These are phyloP conservation scores for Phyllosticta citribraziliensis DNA, from an alignment of 2,329 filamentous ascomycete genomes.

Conservation along the genomic window DNA sequence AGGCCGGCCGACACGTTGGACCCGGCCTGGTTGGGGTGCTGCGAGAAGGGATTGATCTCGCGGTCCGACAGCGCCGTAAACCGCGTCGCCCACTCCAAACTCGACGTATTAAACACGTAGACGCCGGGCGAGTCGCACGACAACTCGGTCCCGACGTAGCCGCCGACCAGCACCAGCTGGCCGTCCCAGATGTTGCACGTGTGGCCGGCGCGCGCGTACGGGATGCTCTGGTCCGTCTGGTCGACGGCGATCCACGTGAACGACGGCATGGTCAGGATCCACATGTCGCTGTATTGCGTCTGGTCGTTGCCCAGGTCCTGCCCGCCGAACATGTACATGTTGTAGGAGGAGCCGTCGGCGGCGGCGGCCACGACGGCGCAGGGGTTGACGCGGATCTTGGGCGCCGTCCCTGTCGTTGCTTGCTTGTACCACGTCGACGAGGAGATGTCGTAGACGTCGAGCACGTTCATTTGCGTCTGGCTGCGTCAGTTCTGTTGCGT, in stretches of 20 bases:
- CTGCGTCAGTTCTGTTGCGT: not conserved
- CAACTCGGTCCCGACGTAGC: constrained; percentile 51
- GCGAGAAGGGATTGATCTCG: constrained; percentile 36
- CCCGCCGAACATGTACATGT: constrained; percentile 70
- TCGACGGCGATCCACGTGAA: constrained; percentile 71
- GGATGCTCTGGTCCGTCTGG: constrained; percentile 32
- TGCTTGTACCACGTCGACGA: constrained; percentile 65
- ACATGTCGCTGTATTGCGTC: constrained; percentile 60
- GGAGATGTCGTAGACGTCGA: constrained; percentile 74
- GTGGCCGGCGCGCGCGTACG: constrained; percentile 60
- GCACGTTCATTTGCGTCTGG: constrained; percentile 57
- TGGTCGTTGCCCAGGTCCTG: constrained; percentile 54
- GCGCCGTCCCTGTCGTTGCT: constrained; percentile 49
- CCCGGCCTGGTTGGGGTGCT: constrained; percentile 39
- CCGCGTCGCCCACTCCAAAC: constrained; percentile 55
- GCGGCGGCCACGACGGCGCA: constrained; percentile 68
- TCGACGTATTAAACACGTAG: constrained; percentile 68
- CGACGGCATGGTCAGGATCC: constrained; percentile 68
- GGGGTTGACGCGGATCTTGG: constrained; percentile 50
- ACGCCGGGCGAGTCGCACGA: constrained; percentile 59
- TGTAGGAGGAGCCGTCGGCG: constrained; percentile 63
- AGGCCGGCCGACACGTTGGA: constrained; percentile 43
- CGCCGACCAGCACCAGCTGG: constrained; percentile 72
- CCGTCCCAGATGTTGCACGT: constrained; percentile 69
- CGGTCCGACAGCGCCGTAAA: constrained; percentile 57